These are phyloP conservation scores for Aspergillus nidulans DNA, from an alignment of 495 filamentous ascomycete species.

Conservation along the genomic window DNA sequence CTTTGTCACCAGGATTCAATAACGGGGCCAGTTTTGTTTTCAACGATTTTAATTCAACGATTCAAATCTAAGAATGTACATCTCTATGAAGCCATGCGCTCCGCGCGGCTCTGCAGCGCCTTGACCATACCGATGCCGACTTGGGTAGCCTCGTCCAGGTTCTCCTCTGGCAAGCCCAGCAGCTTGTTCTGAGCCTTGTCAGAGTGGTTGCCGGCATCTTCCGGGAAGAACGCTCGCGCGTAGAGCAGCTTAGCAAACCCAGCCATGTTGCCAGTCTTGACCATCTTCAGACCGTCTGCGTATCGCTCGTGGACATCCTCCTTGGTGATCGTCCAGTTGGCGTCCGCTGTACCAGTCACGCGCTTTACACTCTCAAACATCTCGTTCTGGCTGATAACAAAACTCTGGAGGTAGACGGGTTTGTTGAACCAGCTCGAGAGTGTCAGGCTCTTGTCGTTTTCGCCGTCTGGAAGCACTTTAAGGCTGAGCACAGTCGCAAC, in stretches of 20 bases:
- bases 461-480: slow-evolving; percentile 19
- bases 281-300: slow-evolving; percentile 30
- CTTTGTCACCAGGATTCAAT: too few species aligned
- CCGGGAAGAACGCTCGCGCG: slow-evolving; percentile 46
- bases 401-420: slow-evolving; percentile 40
- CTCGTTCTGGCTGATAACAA: slow-evolving; percentile 46
- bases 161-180: slow-evolving; percentile 54
- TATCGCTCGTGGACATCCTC: slow-evolving; percentile 41
- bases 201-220: slow-evolving; percentile 39
- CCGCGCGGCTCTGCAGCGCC: slow-evolving; percentile 6
- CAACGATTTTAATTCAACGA: too few species aligned
- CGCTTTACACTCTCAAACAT: slow-evolving; percentile 50
- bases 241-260: slow-evolving; percentile 42
- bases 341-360: slow-evolving; percentile 46
- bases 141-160: slow-evolving; percentile 52
- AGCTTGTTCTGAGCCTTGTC: slow-evolving; percentile 39
- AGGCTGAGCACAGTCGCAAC: slow-evolving; percentile 42
- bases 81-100: slow-evolving; percentile 12
- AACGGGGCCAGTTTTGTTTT: too few species aligned
- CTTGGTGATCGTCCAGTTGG: slow-evolving; percentile 53
- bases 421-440: slow-evolving; percentile 37
- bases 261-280: slow-evolving; percentile 38
- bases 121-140: slow-evolving; percentile 5
- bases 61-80: too few species aligned
- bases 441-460: slow-evolving; percentile 22